Evolutionary conservation across 495 filamentous ascomycete genomes (phyloP).

Genomic region (Cairneyella variabilis): DNA sequence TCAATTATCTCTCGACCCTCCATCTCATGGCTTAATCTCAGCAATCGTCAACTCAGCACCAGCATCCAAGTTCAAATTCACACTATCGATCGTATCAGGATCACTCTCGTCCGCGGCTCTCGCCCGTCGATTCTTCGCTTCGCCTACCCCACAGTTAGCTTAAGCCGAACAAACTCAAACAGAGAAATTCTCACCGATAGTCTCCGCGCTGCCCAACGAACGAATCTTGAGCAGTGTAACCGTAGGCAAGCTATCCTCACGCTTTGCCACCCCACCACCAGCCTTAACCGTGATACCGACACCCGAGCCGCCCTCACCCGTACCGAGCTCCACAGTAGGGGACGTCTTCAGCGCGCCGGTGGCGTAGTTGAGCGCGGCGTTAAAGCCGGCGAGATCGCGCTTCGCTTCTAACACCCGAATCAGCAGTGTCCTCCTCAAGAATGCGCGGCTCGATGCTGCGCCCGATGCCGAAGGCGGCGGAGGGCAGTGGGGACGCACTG

Average conservation of each 20-base stretch:
- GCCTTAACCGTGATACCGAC: constrained; percentile 35
- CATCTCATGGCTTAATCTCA: background rate
- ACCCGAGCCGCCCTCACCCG: constrained; percentile 40
- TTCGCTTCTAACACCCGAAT: background rate
- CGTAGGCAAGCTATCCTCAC: background rate
- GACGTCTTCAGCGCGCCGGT: constrained; percentile 42
- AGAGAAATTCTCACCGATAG: background rate
- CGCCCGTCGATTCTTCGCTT: background rate
- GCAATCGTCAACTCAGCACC: background rate
- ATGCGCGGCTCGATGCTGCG: background rate
- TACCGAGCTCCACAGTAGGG: constrained; percentile 42
- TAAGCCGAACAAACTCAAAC: background rate
- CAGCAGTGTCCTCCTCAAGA: constrained; percentile 2
- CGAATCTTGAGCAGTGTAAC: background rate
- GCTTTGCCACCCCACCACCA: background rate
- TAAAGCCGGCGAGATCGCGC: constrained; percentile 35
- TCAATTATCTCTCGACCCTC: background rate
- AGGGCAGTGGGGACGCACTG: background rate
- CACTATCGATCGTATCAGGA: background rate
- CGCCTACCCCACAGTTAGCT: background rate
- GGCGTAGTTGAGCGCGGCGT: constrained; percentile 42
- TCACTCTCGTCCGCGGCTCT: background rate
- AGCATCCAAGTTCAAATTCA: background rate
- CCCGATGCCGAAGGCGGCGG: constrained; percentile 6
- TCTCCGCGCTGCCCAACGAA: background rate